Evolutionary conservation across 2,329 filamentous ascomycete species (phyloP), one percentile per base, ranked within the genome.

Genomic region (Aplosporella prunicola): DNA sequence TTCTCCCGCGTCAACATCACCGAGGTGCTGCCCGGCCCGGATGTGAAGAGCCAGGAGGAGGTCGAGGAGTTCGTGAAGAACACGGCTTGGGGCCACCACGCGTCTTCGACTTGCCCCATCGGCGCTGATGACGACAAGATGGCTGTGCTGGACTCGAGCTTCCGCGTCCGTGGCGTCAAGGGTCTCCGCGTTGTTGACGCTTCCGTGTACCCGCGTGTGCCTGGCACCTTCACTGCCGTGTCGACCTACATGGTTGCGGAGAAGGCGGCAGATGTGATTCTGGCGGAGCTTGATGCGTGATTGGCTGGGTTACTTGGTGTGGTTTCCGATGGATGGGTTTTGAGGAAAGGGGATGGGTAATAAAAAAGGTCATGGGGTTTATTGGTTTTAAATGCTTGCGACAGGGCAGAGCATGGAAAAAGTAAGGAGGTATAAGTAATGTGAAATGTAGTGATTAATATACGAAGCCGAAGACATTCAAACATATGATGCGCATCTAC

Each of bases 121-220:
- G 74, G 76, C 1, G 57, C 60, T 1, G 65, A 69, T 18, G 60
- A 59, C 9, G 72, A 80, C 47, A 54, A 62, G 2, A 67, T 66
- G 48, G 72, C 72, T 7, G 73, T 76, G 2, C 51, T 79, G 33
- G 71, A 79, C 48, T 62, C 61, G 0, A 57, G 70, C 33, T 77
- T 80, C 51, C 61, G 66, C 9, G 76, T 81, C 1, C 60, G 69
- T 7, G 73, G 73, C 0, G 67, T 75, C 0, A 53, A 62, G 1
- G 68, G 69, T 0, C 51, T 81, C 33, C 60, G 76, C 18, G 76
- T 80, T 3, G 76, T 80, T 0, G 76, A 80, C 57, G 76, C 74
- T 1, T 71, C 65, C 16, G 63, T 71, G 1, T 80, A 72, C 41
- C 71, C 73, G 1, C 61, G 62, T 37, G 73, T 71, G 3, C 72